phyloP scores from a whole-genome alignment of 1,284 basidiomycete species.

The Ceratobasidium sp. region DNA sequence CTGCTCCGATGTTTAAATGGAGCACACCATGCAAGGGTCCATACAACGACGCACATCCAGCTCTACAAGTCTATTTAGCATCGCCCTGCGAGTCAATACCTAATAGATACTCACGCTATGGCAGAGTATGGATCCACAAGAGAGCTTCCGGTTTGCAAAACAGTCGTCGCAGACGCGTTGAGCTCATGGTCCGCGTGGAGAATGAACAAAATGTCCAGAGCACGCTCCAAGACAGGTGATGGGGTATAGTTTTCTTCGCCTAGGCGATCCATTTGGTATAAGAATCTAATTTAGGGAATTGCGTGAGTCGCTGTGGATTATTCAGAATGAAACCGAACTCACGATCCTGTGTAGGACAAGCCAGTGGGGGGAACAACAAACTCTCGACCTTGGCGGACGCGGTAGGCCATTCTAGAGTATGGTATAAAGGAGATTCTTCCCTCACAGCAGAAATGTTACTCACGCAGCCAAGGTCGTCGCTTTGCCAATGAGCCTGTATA shows the following conservation, averaged over 20 bases:
- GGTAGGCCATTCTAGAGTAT: slow-evolving; percentile 82
- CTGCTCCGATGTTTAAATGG: not conserved
- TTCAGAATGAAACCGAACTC: slow-evolving; percentile 54
- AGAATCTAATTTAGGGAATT: slow-evolving; percentile 60
- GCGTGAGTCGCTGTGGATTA: slow-evolving; percentile 5
- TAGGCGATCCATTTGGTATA: slow-evolving; percentile 88
- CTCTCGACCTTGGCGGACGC: slow-evolving; percentile 85
- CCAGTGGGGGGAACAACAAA: slow-evolving; percentile 88
- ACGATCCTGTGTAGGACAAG: slow-evolving; percentile 85
- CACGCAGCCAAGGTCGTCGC: slow-evolving; percentile 87
- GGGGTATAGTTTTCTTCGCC: slow-evolving; percentile 79
- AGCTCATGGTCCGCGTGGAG: slow-evolving; percentile 90
- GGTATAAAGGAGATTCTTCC: slow-evolving; percentile 2
- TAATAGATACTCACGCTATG: slow-evolving; percentile 68
- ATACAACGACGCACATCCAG: slow-evolving; percentile 85
- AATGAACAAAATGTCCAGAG: slow-evolving; percentile 86
- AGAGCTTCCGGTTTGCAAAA: slow-evolving; percentile 86
- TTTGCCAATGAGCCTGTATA: slow-evolving; percentile 87
- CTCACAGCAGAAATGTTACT: slow-evolving; percentile 53
- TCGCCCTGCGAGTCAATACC: not conserved
- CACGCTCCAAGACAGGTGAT: slow-evolving; percentile 84
- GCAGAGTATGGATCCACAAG: slow-evolving; percentile 90
- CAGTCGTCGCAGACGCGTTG: slow-evolving; percentile 85
- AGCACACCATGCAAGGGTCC: slow-evolving; percentile 79
- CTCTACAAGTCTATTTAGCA: slow-evolving; percentile 59